Evolutionary conservation across 352 stramenopile species (phyloP).

Genomic region (Phytophthora lateralis): DNA sequence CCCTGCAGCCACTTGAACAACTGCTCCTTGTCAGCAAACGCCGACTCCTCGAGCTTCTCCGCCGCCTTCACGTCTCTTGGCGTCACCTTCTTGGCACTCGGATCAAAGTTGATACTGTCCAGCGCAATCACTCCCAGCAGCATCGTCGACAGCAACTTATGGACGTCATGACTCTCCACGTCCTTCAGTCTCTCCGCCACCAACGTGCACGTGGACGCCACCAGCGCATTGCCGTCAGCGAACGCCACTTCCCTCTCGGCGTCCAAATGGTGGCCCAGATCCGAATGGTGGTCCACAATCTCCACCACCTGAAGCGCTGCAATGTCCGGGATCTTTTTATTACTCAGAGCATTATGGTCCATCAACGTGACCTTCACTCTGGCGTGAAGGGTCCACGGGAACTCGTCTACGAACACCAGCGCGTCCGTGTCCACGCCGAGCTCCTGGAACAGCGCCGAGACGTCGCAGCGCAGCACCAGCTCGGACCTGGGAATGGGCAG

Average conservation of each 20-base stretch:
- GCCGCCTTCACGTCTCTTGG: conserved; percentile 54
- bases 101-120: conserved; percentile 82
- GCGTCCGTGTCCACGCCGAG: conserved; percentile 56
- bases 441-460: conserved; percentile 59
- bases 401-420: conserved; percentile 83
- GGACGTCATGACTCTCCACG: conserved; percentile 12
- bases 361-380: conserved; percentile 57
- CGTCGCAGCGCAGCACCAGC: conserved; percentile 70
- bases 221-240: conserved; percentile 62
- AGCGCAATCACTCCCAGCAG: conserved; percentile 80
- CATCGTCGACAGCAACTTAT: conserved; percentile 67
- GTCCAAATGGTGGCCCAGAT: conserved; percentile 53
- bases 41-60: conserved; percentile 41
- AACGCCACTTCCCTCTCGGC: conserved; percentile 73
- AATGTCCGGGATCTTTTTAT: conserved; percentile 47
- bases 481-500: conserved; percentile 67
- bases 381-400: conserved; percentile 50
- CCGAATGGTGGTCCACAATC: conserved; percentile 84
- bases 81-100: conserved; percentile 79
- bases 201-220: conserved; percentile 80
- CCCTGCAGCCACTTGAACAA: conserved; percentile 73
- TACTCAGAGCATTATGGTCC: conserved; percentile 79
- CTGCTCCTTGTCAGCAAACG: conserved; percentile 48
- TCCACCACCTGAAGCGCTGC: conserved; percentile 49
- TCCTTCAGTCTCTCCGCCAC: conserved; percentile 65